Evolutionary conservation across 2,329 filamentous ascomycete genomes (phyloP).

Genomic region (Claviceps pusilla): DNA sequence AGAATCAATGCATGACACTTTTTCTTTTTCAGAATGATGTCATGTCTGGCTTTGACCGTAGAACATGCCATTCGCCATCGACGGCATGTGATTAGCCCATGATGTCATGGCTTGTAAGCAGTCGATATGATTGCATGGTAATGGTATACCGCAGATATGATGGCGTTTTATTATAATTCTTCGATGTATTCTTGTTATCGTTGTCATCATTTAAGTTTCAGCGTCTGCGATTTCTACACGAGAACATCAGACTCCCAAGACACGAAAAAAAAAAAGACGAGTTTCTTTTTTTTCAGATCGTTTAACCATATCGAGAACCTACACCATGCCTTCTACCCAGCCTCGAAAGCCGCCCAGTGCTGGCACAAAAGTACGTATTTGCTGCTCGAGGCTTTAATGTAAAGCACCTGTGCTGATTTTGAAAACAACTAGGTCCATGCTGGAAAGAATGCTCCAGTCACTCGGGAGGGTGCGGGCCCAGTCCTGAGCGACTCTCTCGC

Average conservation of each 20-base stretch:
- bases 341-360: conserved; percentile 1
- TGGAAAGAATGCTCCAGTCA: conserved; percentile 32
- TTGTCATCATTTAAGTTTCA: too few relatives aligned
- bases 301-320: neutral
- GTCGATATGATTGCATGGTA: neutral
- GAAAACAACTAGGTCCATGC: conserved; percentile 26
- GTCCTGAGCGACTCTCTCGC: conserved; percentile 59
- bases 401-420: neutral
- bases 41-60: neutral
- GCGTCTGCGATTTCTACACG: too few relatives aligned
- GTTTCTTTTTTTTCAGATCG: neutral
- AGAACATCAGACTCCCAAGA: too few relatives aligned
- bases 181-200: too few relatives aligned
- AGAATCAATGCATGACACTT: neutral
- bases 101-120: conserved; percentile 1
- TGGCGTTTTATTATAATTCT: neutral
- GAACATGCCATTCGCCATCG: neutral
- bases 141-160: neutral
- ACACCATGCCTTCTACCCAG: conserved; percentile 1
- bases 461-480: conserved; percentile 46
- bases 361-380: conserved; percentile 4
- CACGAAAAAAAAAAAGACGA: neutral
- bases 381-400: neutral
- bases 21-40: conserved; percentile 1
- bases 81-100: neutral